Evolutionary conservation across 2,329 filamentous ascomycete species (phyloP).

Genomic region (Phaeophleospora eucalypticola): DNA sequence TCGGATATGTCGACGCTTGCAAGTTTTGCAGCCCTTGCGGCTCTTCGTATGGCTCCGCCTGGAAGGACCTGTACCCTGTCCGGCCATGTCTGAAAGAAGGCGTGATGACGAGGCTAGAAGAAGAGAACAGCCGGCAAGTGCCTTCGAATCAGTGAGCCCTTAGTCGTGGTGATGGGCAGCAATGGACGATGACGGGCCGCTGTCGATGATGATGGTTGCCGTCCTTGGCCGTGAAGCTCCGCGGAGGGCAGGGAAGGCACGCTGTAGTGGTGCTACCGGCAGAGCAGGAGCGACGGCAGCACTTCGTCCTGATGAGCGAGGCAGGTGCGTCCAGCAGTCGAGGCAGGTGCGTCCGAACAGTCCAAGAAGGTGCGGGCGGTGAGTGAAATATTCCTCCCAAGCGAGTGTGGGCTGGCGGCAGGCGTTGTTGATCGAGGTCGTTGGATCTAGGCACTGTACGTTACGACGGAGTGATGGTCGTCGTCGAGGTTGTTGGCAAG

Average conservation of each 20-base stretch:
- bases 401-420: background rate
- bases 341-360: no score
- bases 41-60: conserved; percentile 94
- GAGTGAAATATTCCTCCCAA: background rate
- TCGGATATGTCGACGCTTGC: conserved; percentile 94
- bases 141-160: no score
- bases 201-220: background rate
- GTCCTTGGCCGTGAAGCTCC: background rate
- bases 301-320: no score
- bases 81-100: conserved; percentile 61
- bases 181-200: background rate
- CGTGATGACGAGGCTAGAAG: background rate
- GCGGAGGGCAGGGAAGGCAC: no score
- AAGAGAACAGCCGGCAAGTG: no score
- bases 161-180: no score
- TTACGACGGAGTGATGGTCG: background rate
- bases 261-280: no score
- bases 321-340: no score
- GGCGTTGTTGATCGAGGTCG: background rate
- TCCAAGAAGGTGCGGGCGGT: background rate
- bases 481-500: background rate
- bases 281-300: no score
- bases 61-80: conserved; percentile 90
- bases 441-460: background rate
- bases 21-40: conserved; percentile 95